These are phyloP conservation scores for Aspergillus fructus DNA, from an alignment of 2,329 filamentous ascomycete species.

Conservation along the genomic window DNA sequence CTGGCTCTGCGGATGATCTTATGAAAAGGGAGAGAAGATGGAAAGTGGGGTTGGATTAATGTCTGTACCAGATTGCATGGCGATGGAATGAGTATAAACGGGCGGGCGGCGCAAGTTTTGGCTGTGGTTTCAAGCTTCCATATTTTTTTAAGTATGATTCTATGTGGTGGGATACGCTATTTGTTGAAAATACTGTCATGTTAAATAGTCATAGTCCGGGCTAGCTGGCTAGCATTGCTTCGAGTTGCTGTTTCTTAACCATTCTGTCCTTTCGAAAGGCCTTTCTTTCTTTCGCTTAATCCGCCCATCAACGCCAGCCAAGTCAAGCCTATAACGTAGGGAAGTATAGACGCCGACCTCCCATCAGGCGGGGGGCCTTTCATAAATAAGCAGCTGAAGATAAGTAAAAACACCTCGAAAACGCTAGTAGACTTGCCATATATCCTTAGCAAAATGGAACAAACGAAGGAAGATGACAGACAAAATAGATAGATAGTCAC, in stretches of 20 bases:
- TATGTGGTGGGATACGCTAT: background rate
- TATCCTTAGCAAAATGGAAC: background rate
- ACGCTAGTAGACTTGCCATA: background rate
- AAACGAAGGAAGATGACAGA: background rate
- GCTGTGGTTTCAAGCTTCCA: background rate
- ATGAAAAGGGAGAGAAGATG: too few relatives aligned
- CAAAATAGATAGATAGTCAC: background rate
- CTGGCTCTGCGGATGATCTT: background rate
- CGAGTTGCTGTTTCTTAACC: background rate
- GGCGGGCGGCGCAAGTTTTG: background rate
- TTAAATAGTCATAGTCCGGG: slow-evolving; percentile 1
- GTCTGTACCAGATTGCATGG: too few relatives aligned
- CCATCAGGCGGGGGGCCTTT: background rate
- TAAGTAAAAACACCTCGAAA: background rate
- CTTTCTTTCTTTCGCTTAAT: background rate
- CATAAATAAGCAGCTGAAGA: background rate
- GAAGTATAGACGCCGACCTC: background rate
- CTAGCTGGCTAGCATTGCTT: slow-evolving; percentile 7
- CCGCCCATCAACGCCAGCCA: background rate
- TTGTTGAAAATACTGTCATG: slow-evolving; percentile 2
- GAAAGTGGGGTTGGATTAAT: too few relatives aligned
- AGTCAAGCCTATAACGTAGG: background rate
- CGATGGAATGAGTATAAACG: too few relatives aligned
- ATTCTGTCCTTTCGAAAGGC: background rate
- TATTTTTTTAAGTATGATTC: background rate